Percentiles rank a stretch among this genome's conserved stretches.
Evolutionary conservation across 306 rosid genomes (phyloP).

Genomic region (Urtica urens): DNA sequence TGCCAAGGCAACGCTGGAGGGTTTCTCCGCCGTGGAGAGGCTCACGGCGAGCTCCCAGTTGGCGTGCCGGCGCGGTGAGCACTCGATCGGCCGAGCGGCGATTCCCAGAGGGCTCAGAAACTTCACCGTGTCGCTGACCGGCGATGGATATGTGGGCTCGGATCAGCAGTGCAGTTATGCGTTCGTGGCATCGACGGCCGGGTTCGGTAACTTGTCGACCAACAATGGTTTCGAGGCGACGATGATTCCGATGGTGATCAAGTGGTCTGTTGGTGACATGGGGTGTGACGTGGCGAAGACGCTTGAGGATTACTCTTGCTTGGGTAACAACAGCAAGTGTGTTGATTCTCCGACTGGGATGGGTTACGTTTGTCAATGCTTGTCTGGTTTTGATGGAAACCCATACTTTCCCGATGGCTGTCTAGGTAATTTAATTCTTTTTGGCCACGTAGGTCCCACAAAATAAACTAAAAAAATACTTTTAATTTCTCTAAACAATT

Average conservation of each 20-base stretch:
- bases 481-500: too few species aligned
- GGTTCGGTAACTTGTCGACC: slow-evolving; percentile 4
- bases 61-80: slow-evolving; percentile 2
- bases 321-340: not conserved
- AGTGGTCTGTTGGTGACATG: slow-evolving; percentile 11
- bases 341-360: not conserved
- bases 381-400: slow-evolving; percentile 1
- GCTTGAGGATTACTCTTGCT: not conserved
- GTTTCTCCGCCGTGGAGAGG: not conserved
- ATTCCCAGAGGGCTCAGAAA: slow-evolving; percentile 14
- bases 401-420: slow-evolving; percentile 16
- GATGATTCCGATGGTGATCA: slow-evolving; percentile 2
- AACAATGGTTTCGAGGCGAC: not conserved
- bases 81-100: slow-evolving; percentile 6
- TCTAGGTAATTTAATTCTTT: slow-evolving; percentile 1
- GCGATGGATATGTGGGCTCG: not conserved
- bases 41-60: not conserved
- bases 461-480: too few species aligned
- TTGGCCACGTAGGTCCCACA: too few species aligned
- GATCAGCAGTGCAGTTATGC: slow-evolving; percentile 13
- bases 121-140: not conserved
- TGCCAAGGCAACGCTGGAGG: not conserved
- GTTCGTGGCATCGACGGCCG: slow-evolving; percentile 2
- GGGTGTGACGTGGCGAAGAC: not conserved
- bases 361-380: slow-evolving; percentile 12